Evolutionary conservation across 257 asterid genomes (phyloP).

Genomic region (Ehretia macrophylla): DNA sequence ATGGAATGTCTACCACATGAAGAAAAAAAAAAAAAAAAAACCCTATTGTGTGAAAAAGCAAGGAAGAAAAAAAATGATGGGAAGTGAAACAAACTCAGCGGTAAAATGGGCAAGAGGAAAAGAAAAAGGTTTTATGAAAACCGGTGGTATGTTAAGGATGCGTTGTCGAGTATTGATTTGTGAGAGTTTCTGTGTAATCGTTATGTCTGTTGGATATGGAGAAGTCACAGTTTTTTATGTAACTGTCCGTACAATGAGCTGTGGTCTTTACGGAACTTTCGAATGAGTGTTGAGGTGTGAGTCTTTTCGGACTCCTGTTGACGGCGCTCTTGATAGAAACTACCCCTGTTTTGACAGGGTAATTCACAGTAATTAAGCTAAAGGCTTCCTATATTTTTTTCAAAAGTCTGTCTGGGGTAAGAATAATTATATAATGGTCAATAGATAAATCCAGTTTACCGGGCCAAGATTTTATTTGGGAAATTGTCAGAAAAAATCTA

Average conservation of each 20-base stretch:
- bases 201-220: conserved; percentile 17
- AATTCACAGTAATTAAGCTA: too few species aligned
- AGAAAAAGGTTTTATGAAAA: background rate
- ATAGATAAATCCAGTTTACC: too few species aligned
- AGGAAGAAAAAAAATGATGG: conserved; percentile 26
- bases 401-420: too few species aligned
- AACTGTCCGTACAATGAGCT: conserved; percentile 20
- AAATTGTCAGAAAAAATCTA: too few species aligned
- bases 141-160: conserved; percentile 19
- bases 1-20: too few species aligned
- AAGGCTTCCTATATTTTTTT: too few species aligned
- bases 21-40: too few species aligned
- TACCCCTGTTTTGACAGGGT: background rate
- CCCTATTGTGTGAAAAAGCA: background rate
- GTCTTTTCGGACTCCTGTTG: conserved; percentile 18
- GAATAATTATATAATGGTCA: too few species aligned
- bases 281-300: background rate
- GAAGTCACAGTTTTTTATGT: conserved; percentile 9
- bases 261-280: too few species aligned
- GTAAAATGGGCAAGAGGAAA: background rate
- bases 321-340: conserved; percentile 8
- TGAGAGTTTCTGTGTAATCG: background rate
- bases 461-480: too few species aligned
- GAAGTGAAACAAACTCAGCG: conserved; percentile 31
- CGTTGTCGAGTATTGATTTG: conserved; percentile 35